phyloP scores from a whole-genome alignment of 2,329 filamentous ascomycete species.

The Clonostachys chloroleuca region DNA sequence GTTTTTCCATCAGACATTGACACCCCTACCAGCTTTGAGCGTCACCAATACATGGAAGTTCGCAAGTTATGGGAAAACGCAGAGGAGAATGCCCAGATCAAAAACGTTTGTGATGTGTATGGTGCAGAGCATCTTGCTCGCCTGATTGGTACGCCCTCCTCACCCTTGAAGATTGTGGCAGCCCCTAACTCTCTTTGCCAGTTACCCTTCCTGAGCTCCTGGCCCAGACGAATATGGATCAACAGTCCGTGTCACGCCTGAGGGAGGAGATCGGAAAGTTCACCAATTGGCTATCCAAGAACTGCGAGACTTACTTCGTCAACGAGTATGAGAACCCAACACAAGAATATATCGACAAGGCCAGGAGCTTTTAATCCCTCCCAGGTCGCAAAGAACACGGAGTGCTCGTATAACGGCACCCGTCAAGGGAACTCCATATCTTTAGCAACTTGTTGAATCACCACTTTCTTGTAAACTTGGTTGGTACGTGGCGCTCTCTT shows the following conservation, averaged over 20 bases:
- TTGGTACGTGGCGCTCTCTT: too few relatives aligned
- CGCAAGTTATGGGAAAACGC: conserved; percentile 63
- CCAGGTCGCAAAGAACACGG: too few relatives aligned
- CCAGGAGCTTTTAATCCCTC: conserved; percentile 34
- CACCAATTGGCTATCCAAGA: conserved; percentile 77
- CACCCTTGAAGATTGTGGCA: neutral
- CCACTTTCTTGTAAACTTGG: too few relatives aligned
- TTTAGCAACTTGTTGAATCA: too few relatives aligned
- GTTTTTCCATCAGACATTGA: neutral
- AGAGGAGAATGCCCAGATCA: conserved; percentile 62
- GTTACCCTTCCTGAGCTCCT: conserved; percentile 90
- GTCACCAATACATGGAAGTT: conserved; percentile 78
- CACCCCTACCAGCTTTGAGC: conserved; percentile 66
- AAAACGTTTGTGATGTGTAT: conserved; percentile 76
- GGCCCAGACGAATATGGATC: conserved; percentile 97
- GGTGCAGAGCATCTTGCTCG: conserved; percentile 89
- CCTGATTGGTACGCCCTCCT: conserved; percentile 66
- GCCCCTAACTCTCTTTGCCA: conserved; percentile 26
- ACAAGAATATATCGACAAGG: conserved; percentile 68
- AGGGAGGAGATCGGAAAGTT: conserved; percentile 87
- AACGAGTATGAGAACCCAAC: conserved; percentile 70
- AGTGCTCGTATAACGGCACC: too few relatives aligned
- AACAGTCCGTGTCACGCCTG: conserved; percentile 81
- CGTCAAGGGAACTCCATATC: too few relatives aligned
- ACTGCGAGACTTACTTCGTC: conserved; percentile 74